Evolutionary conservation across 2,329 filamentous ascomycete species (phyloP).

Genomic region (Sporothrix sp.): DNA sequence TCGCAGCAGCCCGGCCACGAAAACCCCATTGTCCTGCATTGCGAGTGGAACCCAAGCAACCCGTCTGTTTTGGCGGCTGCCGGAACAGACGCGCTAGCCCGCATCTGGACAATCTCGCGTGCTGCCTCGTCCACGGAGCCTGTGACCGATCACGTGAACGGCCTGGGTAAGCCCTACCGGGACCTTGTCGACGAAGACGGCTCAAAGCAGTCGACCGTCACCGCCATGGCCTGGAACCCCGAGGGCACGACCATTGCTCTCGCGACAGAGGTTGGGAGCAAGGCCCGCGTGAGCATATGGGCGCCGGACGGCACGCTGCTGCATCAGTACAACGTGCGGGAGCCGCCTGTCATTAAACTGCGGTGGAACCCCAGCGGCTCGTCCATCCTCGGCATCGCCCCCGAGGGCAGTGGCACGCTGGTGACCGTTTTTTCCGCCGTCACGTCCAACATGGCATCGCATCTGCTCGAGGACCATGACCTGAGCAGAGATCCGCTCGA

Average conservation of each 20-base stretch:
- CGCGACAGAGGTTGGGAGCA: conserved; percentile 45
- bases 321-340: conserved; percentile 45
- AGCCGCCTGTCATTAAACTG: conserved; percentile 52
- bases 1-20: conserved; percentile 26
- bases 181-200: conserved; percentile 45
- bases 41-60: conserved; percentile 58
- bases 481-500: conserved; percentile 44
- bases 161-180: conserved; percentile 32
- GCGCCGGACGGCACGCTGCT: conserved; percentile 41
- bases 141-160: conserved; percentile 38
- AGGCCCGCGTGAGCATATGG: conserved; percentile 47
- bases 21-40: conserved; percentile 55
- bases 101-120: conserved; percentile 55
- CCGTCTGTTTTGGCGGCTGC: conserved; percentile 56
- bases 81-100: conserved; percentile 61
- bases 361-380: conserved; percentile 49
- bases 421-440: conserved; percentile 45
- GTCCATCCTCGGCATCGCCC: conserved; percentile 48
- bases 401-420: conserved; percentile 42
- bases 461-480: conserved; percentile 41
- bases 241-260: conserved; percentile 48
- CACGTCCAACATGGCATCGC: conserved; percentile 36
- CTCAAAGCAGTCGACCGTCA: conserved; percentile 43
- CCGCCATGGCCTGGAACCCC: conserved; percentile 51
- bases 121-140: conserved; percentile 36